These are phyloP conservation scores for Barnettozyma botsteinii DNA, from an alignment of 805 yeast genomes.

Conservation along the genomic window DNA sequence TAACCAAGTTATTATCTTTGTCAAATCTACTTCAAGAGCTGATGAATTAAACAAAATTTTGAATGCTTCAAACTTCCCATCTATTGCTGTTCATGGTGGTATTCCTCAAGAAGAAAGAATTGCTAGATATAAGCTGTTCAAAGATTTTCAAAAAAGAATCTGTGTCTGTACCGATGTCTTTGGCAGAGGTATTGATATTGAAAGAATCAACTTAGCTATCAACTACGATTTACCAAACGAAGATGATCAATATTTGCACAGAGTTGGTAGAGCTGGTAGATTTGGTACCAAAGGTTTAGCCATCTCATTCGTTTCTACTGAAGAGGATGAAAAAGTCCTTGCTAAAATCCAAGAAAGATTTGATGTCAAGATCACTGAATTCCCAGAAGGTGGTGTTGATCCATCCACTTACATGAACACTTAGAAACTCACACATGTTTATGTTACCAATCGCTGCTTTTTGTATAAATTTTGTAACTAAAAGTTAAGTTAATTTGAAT, in stretches of 20 bases:
- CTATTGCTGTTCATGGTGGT: slow-evolving; percentile 93
- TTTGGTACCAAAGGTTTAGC: slow-evolving; percentile 99
- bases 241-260: slow-evolving; percentile 97
- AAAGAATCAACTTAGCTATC: slow-evolving; percentile 96
- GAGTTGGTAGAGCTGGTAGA: slow-evolving; percentile 99
- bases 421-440: slow-evolving; percentile 29
- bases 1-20: slow-evolving; percentile 97
- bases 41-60: slow-evolving; percentile 83
- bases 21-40: slow-evolving; percentile 87
- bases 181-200: slow-evolving; percentile 99
- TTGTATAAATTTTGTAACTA: no score
- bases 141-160: slow-evolving; percentile 97
- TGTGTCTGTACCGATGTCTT: slow-evolving; percentile 98
- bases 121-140: slow-evolving; percentile 90
- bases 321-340: slow-evolving; percentile 84
- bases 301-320: slow-evolving; percentile 78
- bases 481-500: no score
- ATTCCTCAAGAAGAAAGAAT: slow-evolving; percentile 98
- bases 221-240: slow-evolving; percentile 94
- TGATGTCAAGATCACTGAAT: slow-evolving; percentile 89
- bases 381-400: slow-evolving; percentile 98
- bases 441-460: not conserved
- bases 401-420: slow-evolving; percentile 98
- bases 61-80: slow-evolving; percentile 92
- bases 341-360: slow-evolving; percentile 94